Evolutionary conservation across 148 eudicot genomes (phyloP), one percentile per base, ranked within the genome.

Genomic region (Salicornia ramosissima): DNA sequence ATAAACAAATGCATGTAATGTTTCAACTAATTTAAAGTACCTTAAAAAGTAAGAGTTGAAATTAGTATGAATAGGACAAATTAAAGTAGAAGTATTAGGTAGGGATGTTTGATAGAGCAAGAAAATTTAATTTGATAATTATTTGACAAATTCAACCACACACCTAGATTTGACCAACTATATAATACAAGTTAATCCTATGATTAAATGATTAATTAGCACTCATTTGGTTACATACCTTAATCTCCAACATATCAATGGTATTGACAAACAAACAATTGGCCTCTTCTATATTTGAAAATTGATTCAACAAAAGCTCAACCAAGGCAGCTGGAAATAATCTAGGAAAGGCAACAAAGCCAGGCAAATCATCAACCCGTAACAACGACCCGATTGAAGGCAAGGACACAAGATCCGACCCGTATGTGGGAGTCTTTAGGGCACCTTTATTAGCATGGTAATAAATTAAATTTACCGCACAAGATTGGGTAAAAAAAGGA

Each of bases 401-500:
- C 14, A 77, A 21, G 16, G 80, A 77, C 67, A 77, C 75, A 39
- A 49, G 55, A 9, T 42, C 30, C 26, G 67, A 57, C 29, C 56
- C 75, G 0, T 18, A n/a, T 24, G 42, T 11, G 6, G 80, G 68
- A n/a, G 18, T 58, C 55, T 15, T 34, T 13, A 77, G 21, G n/a
- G 12, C 15, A 45, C 86, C 88, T 25, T 72, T 43, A 12, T 75
- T 1, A 24, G 83, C 13, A 46, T 79, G 80, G 45, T 83, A 79
- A 54, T 75, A 88, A 12, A 88, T 74, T 0, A 79, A 77, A 45
- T 42, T 49, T 14, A 86, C 87, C 22, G 71, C 64, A 60, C 83
- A 75, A 5, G 85, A 52, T 47, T 86, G 88, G 0, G 94, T 88
- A 51, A 86, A 84, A 61, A 88, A 86, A 1, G 84, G 69, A 5